A percentile compares a stretch with the other conserved stretches of the same genome.
Evolutionary conservation across 2,329 filamentous ascomycete species (phyloP).

Genomic region (Xylariaceae sp.): DNA sequence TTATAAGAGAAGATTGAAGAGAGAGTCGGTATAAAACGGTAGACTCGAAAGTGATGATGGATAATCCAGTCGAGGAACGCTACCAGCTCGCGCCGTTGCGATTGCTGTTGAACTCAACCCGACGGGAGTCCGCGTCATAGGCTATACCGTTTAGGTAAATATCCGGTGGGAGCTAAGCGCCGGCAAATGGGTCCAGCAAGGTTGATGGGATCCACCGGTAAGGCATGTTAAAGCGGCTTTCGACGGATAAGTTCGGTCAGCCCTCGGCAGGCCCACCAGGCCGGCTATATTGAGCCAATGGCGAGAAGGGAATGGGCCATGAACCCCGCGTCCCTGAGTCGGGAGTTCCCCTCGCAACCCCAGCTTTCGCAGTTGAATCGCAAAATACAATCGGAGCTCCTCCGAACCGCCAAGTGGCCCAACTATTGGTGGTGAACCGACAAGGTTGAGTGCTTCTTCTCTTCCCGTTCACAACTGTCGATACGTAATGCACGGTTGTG

Average conservation of each 20-base stretch:
- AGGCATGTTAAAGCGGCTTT: conserved; percentile 7
- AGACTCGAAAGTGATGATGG: too few species aligned
- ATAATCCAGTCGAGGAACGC: too few species aligned
- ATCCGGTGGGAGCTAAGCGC: not conserved
- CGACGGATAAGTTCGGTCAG: conserved; percentile 17
- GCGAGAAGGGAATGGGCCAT: not conserved
- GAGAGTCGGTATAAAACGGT: too few species aligned
- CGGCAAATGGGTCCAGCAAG: not conserved
- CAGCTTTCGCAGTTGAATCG: not conserved
- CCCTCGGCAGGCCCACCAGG: not conserved
- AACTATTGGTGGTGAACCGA: not conserved
- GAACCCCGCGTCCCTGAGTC: not conserved
- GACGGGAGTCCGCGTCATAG: not conserved
- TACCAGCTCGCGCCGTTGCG: too few species aligned
- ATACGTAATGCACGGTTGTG: too few species aligned
- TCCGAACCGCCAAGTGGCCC: not conserved
- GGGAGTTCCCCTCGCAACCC: not conserved
- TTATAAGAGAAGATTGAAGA: too few species aligned
- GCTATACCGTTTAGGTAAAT: not conserved
- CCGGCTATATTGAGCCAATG: not conserved
- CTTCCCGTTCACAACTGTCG: too few species aligned
- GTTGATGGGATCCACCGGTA: not conserved
- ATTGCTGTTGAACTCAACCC: too few species aligned
- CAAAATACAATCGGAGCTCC: not conserved
- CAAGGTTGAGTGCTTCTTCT: too few species aligned